Conservation (phyloP, 2,329 filamentous ascomycete species). For the Fusarium nematophilum region DNA sequence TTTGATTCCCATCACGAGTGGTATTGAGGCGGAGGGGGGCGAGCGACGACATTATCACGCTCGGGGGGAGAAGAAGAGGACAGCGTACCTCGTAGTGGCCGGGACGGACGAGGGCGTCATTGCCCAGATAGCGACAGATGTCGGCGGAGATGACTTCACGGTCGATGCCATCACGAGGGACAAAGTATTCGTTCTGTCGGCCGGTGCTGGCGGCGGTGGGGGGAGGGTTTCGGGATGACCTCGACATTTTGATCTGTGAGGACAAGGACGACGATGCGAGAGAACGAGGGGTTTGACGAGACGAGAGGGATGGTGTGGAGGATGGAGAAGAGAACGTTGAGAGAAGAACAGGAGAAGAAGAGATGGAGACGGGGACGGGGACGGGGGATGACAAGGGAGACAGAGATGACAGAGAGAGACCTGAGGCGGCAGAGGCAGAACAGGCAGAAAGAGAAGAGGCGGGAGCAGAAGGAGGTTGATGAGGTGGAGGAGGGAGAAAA, state of each 20-base stretch:
- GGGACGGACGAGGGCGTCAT: conserved; percentile 82
- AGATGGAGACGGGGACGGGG: conserved; percentile 31
- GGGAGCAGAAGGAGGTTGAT: conserved; percentile 36
- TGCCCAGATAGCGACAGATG: conserved; percentile 85
- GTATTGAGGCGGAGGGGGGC: conserved; percentile 4
- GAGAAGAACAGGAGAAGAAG: conserved; percentile 34
- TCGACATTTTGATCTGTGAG: conserved; percentile 51
- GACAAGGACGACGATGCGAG: conserved; percentile 23
- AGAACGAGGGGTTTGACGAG: conserved; percentile 32
- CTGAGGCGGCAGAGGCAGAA: conserved; percentile 34
- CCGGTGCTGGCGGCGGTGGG: conserved; percentile 52
- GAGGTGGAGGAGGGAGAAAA: conserved; percentile 48
- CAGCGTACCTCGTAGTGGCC: conserved; percentile 75
- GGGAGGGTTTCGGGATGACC: conserved; percentile 53
- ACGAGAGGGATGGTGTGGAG: conserved; percentile 32
- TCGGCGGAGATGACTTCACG: conserved; percentile 87
- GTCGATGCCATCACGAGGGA: conserved; percentile 83
- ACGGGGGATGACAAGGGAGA: conserved; percentile 26
- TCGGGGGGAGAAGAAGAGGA: no score
- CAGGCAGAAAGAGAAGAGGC: conserved; percentile 39
- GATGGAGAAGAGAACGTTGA: conserved; percentile 28
- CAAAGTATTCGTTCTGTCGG: conserved; percentile 82
- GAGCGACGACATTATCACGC: neutral
- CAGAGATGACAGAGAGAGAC: conserved; percentile 35
- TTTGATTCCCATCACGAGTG: conserved; percentile 35